A percentile compares a stretch with the other conserved stretches of the same genome.
Evolutionary conservation across 2,329 filamentous ascomycete species (phyloP).

Genomic region (Raffaelea ambrosiae): DNA sequence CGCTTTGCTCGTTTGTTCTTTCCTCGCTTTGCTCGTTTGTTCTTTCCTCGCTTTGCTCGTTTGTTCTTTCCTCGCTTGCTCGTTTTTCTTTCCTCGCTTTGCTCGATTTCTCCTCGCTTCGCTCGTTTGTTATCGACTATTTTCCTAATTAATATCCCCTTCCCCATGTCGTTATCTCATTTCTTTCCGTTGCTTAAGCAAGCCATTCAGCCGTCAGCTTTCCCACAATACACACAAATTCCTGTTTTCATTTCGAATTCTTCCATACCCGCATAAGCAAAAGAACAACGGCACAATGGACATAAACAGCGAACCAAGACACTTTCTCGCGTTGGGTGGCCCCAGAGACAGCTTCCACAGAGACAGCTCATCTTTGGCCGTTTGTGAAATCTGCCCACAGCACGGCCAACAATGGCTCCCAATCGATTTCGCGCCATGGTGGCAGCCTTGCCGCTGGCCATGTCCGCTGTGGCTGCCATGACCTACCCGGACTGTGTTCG

Average conservation of each 20-base stretch:
- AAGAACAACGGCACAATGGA: too few species aligned
- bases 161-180: constrained; percentile 13
- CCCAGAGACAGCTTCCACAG: too few species aligned
- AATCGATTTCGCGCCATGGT: too few species aligned
- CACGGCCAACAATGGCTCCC: too few species aligned
- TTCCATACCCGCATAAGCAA: too few species aligned
- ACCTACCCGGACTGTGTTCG: constrained; percentile 20
- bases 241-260: not conserved
- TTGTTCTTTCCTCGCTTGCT: not conserved
- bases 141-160: not conserved
- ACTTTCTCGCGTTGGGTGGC: too few species aligned
- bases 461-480: too few species aligned
- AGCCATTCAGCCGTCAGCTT: constrained; percentile 38
- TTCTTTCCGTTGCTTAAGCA: constrained; percentile 37
- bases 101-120: not conserved
- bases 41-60: not conserved
- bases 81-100: not conserved
- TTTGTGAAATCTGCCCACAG: too few species aligned
- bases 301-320: too few species aligned
- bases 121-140: not conserved
- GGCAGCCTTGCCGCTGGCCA: too few species aligned
- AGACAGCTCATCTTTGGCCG: too few species aligned
- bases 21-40: not conserved
- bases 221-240: constrained; percentile 14
- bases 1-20: not conserved